Percentiles rank a stretch among this genome's conserved stretches.
phyloP scores from a whole-genome alignment of 805 yeast species.

The Crinitomyces ghanaensis region DNA sequence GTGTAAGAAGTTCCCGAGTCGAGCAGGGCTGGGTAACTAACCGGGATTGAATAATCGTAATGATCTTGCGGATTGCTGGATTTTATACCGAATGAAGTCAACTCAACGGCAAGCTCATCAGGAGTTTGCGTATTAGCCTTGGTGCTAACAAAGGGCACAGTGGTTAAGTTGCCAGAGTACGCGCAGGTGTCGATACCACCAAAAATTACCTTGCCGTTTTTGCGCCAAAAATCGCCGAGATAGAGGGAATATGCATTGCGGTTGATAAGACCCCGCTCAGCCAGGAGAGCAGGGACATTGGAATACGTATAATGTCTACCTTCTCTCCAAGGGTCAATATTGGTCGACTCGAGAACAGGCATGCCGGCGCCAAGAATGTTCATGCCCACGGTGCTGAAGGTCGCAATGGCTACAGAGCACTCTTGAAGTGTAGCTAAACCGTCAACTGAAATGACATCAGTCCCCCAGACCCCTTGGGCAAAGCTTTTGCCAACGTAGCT shows the following conservation, averaged over 20 bases:
- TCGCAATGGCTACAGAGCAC: slow-evolving; percentile 54
- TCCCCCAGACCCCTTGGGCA: slow-evolving; percentile 13
- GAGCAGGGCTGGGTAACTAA: slow-evolving; percentile 31
- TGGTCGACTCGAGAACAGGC: slow-evolving; percentile 22
- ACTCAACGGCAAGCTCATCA: slow-evolving; percentile 2
- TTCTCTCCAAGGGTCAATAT: slow-evolving; percentile 37
- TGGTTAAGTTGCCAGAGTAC: slow-evolving; percentile 28
- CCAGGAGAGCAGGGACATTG: slow-evolving; percentile 55
- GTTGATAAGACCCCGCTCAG: slow-evolving; percentile 31
- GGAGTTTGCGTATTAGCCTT: slow-evolving; percentile 4
- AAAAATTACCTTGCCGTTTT: slow-evolving; percentile 31
- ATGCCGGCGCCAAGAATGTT: slow-evolving; percentile 30
- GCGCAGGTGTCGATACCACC: slow-evolving; percentile 36
- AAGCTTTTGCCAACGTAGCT: slow-evolving; percentile 15
- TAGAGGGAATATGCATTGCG: slow-evolving; percentile 36
- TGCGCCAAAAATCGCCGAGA: slow-evolving; percentile 25
- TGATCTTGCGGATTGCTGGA: no score
- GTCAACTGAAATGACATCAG: no score
- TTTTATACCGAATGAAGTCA: slow-evolving; percentile 6
- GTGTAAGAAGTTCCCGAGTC: slow-evolving; percentile 48
- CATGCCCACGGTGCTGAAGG: slow-evolving; percentile 41
- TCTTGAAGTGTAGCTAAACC: slow-evolving; percentile 39
- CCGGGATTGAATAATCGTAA: no score
- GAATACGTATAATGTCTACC: slow-evolving; percentile 33
- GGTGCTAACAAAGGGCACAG: slow-evolving; percentile 23